Evolutionary conservation across 2,329 filamentous ascomycete species (phyloP).

Genomic region (Verticillium longisporum): DNA sequence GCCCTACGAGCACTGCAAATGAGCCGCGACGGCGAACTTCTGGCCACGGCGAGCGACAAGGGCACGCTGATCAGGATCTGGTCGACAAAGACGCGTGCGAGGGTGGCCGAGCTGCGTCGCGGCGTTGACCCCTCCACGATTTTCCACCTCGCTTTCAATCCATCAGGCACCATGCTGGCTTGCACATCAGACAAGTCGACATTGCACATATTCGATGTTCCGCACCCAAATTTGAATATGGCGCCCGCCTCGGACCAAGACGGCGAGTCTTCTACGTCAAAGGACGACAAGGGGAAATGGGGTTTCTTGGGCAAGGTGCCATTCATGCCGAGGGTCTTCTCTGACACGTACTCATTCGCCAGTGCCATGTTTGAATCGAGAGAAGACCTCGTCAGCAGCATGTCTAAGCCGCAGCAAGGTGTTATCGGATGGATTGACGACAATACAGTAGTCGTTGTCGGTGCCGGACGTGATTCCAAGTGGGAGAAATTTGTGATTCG

Average conservation of each 20-base stretch:
- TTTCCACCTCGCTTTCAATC: slow-evolving; percentile 83
- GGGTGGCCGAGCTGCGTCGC: slow-evolving; percentile 76
- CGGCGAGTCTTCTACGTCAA: slow-evolving; percentile 17
- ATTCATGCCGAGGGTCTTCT: slow-evolving; percentile 78
- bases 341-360: slow-evolving; percentile 81
- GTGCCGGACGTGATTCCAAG: slow-evolving; percentile 70
- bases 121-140: slow-evolving; percentile 85
- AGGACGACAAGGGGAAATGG: slow-evolving; percentile 66
- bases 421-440: slow-evolving; percentile 80
- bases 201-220: slow-evolving; percentile 86
- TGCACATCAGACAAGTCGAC: slow-evolving; percentile 97
- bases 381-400: slow-evolving; percentile 57
- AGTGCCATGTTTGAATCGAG: slow-evolving; percentile 77
- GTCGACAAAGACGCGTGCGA: slow-evolving; percentile 71
- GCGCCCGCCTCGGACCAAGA: slow-evolving; percentile 6
- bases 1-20: slow-evolving; percentile 72
- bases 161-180: slow-evolving; percentile 70
- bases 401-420: slow-evolving; percentile 65
- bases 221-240: slow-evolving; percentile 39
- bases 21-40: slow-evolving; percentile 69
- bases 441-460: slow-evolving; percentile 65
- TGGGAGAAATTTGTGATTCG: slow-evolving; percentile 83
- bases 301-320: slow-evolving; percentile 79
- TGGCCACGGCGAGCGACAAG: slow-evolving; percentile 86
- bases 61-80: slow-evolving; percentile 88